Percentiles rank a stretch among this genome's conserved stretches.
phyloP scores from a whole-genome alignment of 768 basidiomycete genomes.

The Xanthoconium purpureum region DNA sequence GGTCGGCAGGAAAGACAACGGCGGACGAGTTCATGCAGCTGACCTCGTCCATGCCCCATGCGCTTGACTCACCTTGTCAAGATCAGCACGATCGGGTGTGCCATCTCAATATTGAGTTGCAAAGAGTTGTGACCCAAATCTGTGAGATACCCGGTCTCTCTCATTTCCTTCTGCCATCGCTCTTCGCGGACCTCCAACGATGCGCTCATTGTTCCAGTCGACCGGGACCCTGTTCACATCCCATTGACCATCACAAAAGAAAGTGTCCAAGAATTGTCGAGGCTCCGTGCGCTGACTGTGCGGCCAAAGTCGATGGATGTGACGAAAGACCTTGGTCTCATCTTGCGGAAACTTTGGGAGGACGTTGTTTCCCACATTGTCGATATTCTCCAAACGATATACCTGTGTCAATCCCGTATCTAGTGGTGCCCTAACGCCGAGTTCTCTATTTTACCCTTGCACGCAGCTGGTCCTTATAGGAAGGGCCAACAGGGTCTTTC shows the following conservation, averaged over 20 bases:
- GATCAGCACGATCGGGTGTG: not conserved
- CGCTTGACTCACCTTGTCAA: not conserved
- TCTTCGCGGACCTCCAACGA: not conserved
- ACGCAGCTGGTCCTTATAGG: not conserved
- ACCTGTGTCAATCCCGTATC: not conserved
- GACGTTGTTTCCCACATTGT: not conserved
- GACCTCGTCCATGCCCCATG: not conserved
- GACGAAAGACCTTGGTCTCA: not conserved
- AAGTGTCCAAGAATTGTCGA: not conserved
- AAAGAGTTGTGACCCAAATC: not conserved
- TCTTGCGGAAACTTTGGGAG: not conserved
- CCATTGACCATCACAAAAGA: not conserved
- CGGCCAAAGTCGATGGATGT: not conserved
- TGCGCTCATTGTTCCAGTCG: not conserved
- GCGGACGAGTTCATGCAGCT: not conserved
- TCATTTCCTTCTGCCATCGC: not conserved
- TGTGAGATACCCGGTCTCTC: not conserved
- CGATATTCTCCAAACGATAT: not conserved
- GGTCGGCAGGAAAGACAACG: not conserved
- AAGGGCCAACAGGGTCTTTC: constrained; percentile 3
- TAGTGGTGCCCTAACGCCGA: not conserved
- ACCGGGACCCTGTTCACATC: not conserved
- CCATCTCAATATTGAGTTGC: not conserved
- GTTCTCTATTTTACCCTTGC: not conserved
- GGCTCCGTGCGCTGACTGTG: not conserved